Conservation (phyloP, 1,284 basidiomycete species). For the Ustilago hordei region DNA sequence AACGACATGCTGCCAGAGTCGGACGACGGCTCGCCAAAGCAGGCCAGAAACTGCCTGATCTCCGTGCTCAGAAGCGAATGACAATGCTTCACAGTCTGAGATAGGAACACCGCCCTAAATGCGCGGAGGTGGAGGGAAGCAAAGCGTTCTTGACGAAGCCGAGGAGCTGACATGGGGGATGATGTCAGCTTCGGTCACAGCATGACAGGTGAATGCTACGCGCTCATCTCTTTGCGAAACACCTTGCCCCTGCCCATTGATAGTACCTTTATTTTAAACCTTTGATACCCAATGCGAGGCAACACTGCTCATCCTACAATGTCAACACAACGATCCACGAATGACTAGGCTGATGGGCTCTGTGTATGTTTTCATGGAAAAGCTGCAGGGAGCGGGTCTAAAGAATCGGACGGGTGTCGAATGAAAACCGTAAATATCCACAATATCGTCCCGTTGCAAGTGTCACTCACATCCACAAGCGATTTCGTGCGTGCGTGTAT, state of each 20-base stretch:
- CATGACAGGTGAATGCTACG: no score
- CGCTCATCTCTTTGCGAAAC: not conserved
- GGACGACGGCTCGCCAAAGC: slow-evolving; percentile 31
- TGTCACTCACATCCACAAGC: not conserved
- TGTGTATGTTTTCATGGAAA: no score
- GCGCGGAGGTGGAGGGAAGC: no score
- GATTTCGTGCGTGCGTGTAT: not conserved
- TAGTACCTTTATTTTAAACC: not conserved
- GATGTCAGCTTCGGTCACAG: no score
- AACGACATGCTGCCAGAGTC: slow-evolving; percentile 51
- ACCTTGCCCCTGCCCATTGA: not conserved
- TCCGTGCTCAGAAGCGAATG: slow-evolving; percentile 46
- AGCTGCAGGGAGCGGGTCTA: no score
- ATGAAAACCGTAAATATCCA: no score
- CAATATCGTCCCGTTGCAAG: not conserved
- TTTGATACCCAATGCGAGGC: not conserved
- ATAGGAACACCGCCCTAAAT: not conserved
- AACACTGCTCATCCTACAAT: no score
- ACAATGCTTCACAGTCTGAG: slow-evolving; percentile 50
- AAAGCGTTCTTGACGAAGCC: no score
- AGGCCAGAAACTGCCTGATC: slow-evolving; percentile 33
- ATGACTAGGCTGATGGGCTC: not conserved
- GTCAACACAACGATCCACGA: not conserved
- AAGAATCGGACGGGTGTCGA: no score
- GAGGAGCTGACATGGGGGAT: no score